These are phyloP conservation scores for Syzygium oleosum DNA, from an alignment of 345 rosid genomes.

Conservation along the genomic window DNA sequence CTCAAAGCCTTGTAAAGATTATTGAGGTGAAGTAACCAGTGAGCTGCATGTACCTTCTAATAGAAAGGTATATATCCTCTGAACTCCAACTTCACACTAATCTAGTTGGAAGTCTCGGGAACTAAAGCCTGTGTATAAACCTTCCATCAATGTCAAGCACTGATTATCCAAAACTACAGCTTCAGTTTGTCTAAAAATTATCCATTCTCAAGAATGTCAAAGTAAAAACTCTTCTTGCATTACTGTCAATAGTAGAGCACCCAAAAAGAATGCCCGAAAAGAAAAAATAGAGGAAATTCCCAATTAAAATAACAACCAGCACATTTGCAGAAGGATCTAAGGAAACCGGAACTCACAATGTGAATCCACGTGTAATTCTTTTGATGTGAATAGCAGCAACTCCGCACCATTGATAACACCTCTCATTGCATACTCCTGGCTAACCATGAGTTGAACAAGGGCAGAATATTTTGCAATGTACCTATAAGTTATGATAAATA, in stretches of 20 bases:
- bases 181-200: background rate
- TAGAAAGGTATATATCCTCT: background rate
- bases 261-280: background rate
- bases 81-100: background rate
- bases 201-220: background rate
- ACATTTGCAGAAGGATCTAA: background rate
- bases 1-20: background rate
- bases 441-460: conserved; percentile 28
- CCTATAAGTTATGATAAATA: conserved; percentile 13
- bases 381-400: conserved; percentile 57
- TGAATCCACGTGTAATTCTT: conserved; percentile 32
- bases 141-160: background rate
- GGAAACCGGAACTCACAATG: conserved; percentile 29
- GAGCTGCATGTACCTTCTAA: background rate
- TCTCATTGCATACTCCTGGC: conserved; percentile 27
- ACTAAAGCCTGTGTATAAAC: background rate
- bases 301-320: background rate
- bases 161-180: background rate
- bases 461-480: conserved; percentile 9
- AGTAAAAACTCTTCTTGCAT: background rate
- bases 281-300: background rate
- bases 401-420: conserved; percentile 31
- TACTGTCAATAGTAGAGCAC: background rate
- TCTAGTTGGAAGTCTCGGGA: background rate
- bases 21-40: background rate